phyloP scores from a whole-genome alignment of 1,284 basidiomycete species.

The Cyathus olla region DNA sequence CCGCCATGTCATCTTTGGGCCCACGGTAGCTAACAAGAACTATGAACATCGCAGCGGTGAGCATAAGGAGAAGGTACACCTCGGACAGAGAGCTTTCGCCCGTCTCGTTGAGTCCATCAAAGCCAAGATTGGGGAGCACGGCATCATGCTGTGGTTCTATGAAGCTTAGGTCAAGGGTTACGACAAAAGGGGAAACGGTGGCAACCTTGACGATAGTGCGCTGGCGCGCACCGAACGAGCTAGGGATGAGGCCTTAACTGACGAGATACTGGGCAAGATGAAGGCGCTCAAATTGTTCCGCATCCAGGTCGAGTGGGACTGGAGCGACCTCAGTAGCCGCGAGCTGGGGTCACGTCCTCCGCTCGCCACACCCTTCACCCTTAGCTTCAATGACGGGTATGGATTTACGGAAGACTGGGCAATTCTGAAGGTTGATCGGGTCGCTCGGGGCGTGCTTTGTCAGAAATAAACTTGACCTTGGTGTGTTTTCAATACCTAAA shows the following conservation, averaged over 20 bases:
- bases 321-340: constrained; percentile 20
- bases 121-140: constrained; percentile 18
- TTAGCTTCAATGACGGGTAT: constrained; percentile 26
- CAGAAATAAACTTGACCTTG: constrained; percentile 39
- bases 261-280: constrained; percentile 19
- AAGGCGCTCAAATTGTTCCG: constrained; percentile 31
- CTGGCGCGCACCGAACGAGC: constrained; percentile 8
- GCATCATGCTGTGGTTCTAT: constrained; percentile 10
- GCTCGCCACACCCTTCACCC: constrained; percentile 40
- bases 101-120: constrained; percentile 23
- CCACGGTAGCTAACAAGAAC: constrained; percentile 22
- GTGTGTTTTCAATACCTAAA: constrained; percentile 22
- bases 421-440: constrained; percentile 41
- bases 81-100: constrained; percentile 25
- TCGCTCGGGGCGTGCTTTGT: constrained; percentile 30
- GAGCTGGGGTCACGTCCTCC: constrained; percentile 36
- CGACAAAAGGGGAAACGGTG: constrained; percentile 21
- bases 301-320: constrained; percentile 25
- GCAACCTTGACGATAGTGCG: constrained; percentile 19
- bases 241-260: too few relatives aligned
- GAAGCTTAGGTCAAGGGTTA: constrained; percentile 13
- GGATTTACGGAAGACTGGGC: constrained; percentile 45
- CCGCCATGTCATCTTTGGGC: constrained; percentile 28
- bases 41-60: constrained; percentile 23
- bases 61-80: constrained; percentile 29